Evolutionary conservation across 2,329 filamentous ascomycete species (phyloP).

Genomic region (Curvularia sp.): DNA sequence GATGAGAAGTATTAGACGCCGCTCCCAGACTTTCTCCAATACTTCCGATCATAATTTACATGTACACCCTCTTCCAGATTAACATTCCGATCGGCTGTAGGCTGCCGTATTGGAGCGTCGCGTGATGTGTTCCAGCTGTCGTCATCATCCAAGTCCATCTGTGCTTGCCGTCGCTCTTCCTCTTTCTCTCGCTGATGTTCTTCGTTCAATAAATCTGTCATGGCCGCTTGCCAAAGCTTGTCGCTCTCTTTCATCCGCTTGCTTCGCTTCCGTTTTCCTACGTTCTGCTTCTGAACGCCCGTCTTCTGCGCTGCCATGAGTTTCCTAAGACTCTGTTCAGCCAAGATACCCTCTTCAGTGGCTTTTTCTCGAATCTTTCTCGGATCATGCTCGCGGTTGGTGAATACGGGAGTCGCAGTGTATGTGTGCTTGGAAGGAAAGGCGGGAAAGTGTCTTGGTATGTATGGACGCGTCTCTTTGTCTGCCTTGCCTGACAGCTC

Average conservation of each 20-base stretch:
- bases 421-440: slow-evolving; percentile 72
- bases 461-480: slow-evolving; percentile 59
- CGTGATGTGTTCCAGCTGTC: slow-evolving; percentile 29
- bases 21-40: slow-evolving; percentile 61
- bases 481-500: slow-evolving; percentile 58
- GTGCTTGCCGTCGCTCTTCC: slow-evolving; percentile 31
- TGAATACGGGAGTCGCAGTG: slow-evolving; percentile 65
- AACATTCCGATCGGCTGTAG: slow-evolving; percentile 40
- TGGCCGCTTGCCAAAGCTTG: slow-evolving; percentile 63
- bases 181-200: slow-evolving; percentile 44
- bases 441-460: slow-evolving; percentile 67
- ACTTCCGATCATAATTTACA: slow-evolving; percentile 67
- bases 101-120: slow-evolving; percentile 36
- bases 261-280: slow-evolving; percentile 52
- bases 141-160: slow-evolving; percentile 31
- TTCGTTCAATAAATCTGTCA: slow-evolving; percentile 59
- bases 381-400: slow-evolving; percentile 65
- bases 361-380: slow-evolving; percentile 67
- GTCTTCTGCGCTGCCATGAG: slow-evolving; percentile 60
- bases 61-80: slow-evolving; percentile 52
- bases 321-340: slow-evolving; percentile 70
- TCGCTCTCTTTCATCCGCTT: slow-evolving; percentile 54
- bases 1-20: slow-evolving; percentile 22
- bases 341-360: slow-evolving; percentile 69
- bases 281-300: slow-evolving; percentile 51